phyloP scores from a whole-genome alignment of 169 alveolate genomes.

The Plasmodium gaboni region DNA sequence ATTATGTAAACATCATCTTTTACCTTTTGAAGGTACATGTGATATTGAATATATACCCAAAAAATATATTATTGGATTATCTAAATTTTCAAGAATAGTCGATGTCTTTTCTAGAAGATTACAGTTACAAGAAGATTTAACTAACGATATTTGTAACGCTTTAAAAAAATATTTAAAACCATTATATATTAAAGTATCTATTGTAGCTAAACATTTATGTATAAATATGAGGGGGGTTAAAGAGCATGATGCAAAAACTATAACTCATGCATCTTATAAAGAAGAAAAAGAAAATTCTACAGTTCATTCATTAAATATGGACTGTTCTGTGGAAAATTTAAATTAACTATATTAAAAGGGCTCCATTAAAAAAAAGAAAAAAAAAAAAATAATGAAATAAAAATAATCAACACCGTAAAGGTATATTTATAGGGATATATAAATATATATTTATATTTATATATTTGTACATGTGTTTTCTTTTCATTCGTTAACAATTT shows the following conservation, averaged over 20 bases:
- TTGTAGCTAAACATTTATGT: conserved; percentile 60
- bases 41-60: conserved; percentile 53
- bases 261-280: conserved; percentile 41
- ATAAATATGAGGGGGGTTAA: conserved; percentile 68
- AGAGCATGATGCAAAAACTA: conserved; percentile 54
- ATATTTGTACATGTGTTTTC: no score
- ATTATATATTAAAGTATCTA: conserved; percentile 30
- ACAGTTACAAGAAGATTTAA: conserved; percentile 68
- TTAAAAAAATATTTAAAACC: conserved; percentile 63
- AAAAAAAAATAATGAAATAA: no score
- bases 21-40: conserved; percentile 72
- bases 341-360: no score
- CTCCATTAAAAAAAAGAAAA: no score
- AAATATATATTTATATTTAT: no score
- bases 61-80: conserved; percentile 53
- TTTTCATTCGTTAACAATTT: no score
- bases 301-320: neutral
- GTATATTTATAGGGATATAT: no score
- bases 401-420: no score
- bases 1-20: conserved; percentile 66
- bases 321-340: no score
- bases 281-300: conserved; percentile 1
- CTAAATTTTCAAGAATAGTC: conserved; percentile 58
- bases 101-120: conserved; percentile 48
- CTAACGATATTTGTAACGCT: conserved; percentile 57